A percentile compares a stretch with the other conserved stretches of the same genome.
Conservation (phyloP, 371 early-diverging fungal genomes). For the Mucor indicus region DNA sequence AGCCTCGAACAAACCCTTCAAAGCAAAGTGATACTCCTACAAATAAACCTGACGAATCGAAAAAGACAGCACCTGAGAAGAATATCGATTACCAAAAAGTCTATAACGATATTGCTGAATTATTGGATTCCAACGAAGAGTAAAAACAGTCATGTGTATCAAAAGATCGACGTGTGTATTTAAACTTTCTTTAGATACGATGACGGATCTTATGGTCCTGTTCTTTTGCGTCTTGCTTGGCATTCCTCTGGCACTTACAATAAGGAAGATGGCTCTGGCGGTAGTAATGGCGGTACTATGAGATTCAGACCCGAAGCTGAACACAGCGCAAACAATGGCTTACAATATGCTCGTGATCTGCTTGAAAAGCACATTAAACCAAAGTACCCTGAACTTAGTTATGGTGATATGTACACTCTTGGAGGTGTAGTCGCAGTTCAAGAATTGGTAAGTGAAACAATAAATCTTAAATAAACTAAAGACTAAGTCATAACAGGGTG, state of each 20-base stretch:
- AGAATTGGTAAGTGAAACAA: slow-evolving; percentile 11
- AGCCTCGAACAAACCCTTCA: background rate
- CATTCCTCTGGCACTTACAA: slow-evolving; percentile 94
- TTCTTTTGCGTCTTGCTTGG: slow-evolving; percentile 91
- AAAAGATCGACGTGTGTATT: background rate
- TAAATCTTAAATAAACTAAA: no score
- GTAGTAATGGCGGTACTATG: slow-evolving; percentile 92
- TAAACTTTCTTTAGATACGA: slow-evolving; percentile 41
- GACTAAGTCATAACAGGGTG: slow-evolving; percentile 38
- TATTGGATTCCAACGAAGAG: slow-evolving; percentile 15
- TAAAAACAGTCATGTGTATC: slow-evolving; percentile 1
- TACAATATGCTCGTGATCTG: slow-evolving; percentile 66
- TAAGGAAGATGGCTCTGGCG: slow-evolving; percentile 77
- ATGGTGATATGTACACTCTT: slow-evolving; percentile 81
- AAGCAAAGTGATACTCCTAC: background rate
- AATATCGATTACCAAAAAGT: slow-evolving; percentile 23
- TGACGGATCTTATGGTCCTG: slow-evolving; percentile 89
- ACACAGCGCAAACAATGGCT: slow-evolving; percentile 78
- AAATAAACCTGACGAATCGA: background rate
- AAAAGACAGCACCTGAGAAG: slow-evolving; percentile 1
- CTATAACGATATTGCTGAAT: slow-evolving; percentile 23
- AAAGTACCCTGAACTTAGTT: slow-evolving; percentile 67
- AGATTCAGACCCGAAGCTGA: slow-evolving; percentile 56
- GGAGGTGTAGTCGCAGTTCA: slow-evolving; percentile 33
- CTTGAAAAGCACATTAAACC: slow-evolving; percentile 70